These are phyloP conservation scores for Arthroderma sp. DNA, from an alignment of 2,329 filamentous ascomycete genomes.

Conservation along the genomic window DNA sequence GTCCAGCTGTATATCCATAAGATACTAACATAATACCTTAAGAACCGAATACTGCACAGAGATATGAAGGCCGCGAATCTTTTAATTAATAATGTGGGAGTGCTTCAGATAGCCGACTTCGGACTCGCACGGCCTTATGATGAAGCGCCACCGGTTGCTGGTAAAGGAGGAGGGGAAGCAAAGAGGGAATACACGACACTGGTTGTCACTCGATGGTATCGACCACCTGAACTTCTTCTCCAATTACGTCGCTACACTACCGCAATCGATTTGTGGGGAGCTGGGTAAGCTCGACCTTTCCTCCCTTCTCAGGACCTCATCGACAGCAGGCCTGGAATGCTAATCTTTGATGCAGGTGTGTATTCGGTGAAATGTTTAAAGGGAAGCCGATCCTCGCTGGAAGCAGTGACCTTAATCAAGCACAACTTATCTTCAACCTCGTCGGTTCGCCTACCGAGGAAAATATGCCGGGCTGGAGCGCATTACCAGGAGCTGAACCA, in stretches of 20 bases:
- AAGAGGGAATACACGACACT: slow-evolving; percentile 88
- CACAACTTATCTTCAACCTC: slow-evolving; percentile 86
- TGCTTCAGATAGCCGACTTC: slow-evolving; percentile 95
- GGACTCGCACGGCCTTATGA: slow-evolving; percentile 90
- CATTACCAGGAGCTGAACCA: slow-evolving; percentile 67
- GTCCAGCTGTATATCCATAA: slow-evolving; percentile 8
- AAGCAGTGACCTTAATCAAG: slow-evolving; percentile 76
- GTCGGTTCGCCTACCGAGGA: slow-evolving; percentile 81
- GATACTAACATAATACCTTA: slow-evolving; percentile 20
- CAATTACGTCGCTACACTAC: slow-evolving; percentile 88
- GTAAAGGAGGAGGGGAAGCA: slow-evolving; percentile 70
- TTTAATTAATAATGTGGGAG: slow-evolving; percentile 84
- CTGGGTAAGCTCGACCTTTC: slow-evolving; percentile 52
- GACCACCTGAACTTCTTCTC: slow-evolving; percentile 82
- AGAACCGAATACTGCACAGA: slow-evolving; percentile 74
- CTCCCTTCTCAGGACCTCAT: too few species aligned
- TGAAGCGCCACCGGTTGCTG: slow-evolving; percentile 63
- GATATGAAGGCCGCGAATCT: slow-evolving; percentile 99
- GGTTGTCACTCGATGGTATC: slow-evolving; percentile 94
- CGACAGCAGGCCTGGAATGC: background rate
- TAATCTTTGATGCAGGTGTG: slow-evolving; percentile 50
- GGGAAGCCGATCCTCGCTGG: slow-evolving; percentile 86
- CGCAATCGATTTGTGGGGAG: slow-evolving; percentile 96
- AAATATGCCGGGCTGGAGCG: slow-evolving; percentile 83
- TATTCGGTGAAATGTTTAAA: slow-evolving; percentile 95